These are phyloP conservation scores for Clonostachys byssicola DNA, from an alignment of 2,329 filamentous ascomycete genomes.

Conservation along the genomic window DNA sequence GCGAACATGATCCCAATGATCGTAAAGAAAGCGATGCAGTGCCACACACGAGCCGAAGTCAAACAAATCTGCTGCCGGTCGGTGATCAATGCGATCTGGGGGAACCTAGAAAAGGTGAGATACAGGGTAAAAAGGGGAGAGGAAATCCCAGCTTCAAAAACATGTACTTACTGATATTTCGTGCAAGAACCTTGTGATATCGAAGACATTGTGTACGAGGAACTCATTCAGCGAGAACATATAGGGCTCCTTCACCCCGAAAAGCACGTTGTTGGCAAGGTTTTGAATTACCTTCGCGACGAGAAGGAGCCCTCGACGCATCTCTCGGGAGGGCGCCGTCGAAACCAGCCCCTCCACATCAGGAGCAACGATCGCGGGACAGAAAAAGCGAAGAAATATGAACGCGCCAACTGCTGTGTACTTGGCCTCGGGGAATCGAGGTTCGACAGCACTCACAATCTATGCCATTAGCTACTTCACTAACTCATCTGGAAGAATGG, in stretches of 20 bases:
- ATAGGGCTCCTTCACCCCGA: slow-evolving; percentile 68
- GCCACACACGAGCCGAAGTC: slow-evolving; percentile 70
- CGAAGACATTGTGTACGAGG: slow-evolving; percentile 63
- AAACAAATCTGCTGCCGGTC: slow-evolving; percentile 44
- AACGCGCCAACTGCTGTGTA: slow-evolving; percentile 70
- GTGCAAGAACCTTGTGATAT: slow-evolving; percentile 61
- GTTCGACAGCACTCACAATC: slow-evolving; percentile 61
- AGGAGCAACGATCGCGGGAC: slow-evolving; percentile 66
- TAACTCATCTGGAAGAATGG: not conserved
- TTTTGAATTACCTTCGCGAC: slow-evolving; percentile 72
- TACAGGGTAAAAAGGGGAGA: slow-evolving; percentile 1
- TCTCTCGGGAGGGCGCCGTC: slow-evolving; percentile 59
- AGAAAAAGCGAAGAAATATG: slow-evolving; percentile 69
- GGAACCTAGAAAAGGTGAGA: slow-evolving; percentile 27
- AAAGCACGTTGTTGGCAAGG: slow-evolving; percentile 67
- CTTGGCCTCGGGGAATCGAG: slow-evolving; percentile 63
- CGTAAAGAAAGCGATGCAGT: slow-evolving; percentile 65
- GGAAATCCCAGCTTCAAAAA: slow-evolving; percentile 10
- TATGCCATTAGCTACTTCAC: slow-evolving; percentile 11
- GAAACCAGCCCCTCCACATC: slow-evolving; percentile 63
- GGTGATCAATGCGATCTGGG: slow-evolving; percentile 37
- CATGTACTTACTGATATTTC: slow-evolving; percentile 57
- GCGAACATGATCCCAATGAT: slow-evolving; percentile 67
- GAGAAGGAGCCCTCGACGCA: slow-evolving; percentile 62
- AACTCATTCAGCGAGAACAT: slow-evolving; percentile 71